Evolutionary conservation across 139 green algal genomes (phyloP), one percentile per base, ranked within the genome.

Genomic region (Chlamydomonas asymmetrica): DNA sequence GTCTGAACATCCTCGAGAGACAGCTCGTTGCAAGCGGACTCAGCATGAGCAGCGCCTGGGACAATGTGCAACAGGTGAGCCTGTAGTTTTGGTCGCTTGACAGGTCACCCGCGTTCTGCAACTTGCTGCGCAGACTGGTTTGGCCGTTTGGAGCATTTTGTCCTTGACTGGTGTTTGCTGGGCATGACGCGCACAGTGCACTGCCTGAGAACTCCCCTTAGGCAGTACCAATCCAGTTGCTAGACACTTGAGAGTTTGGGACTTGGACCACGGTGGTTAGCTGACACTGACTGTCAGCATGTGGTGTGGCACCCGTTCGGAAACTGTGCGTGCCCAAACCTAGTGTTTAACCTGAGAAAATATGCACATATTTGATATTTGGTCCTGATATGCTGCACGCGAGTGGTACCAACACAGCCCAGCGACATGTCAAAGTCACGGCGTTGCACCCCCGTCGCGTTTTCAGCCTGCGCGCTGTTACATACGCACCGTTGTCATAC

Each of bases 11-110:
- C n/a, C n/a, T n/a, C n/a, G n/a, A n/a, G n/a, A n/a, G n/a, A n/a
- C n/a, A n/a, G n/a, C n/a, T n/a, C n/a, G n/a, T n/a, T n/a, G n/a
- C n/a, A n/a, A n/a, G n/a, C n/a, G n/a, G n/a, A n/a, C n/a, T n/a
- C n/a, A n/a, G n/a, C n/a, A n/a, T n/a, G n/a, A n/a, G n/a, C n/a
- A 59, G 69, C 40, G 34, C 3, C 8, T 75, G 69, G 69, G 69
- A 75, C n/a, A 54, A 75, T 43, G 69, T 75, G 1, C 39, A 57
- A 39, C 69, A 75, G 69, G 69, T 66, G 49, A 18, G 45, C 13
- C 13, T 52, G 45, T 52, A 52, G 45, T 16, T 52, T n/a, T n/a
- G n/a, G n/a, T n/a, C n/a, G n/a, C n/a, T n/a, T n/a, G n/a, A n/a
- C n/a, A n/a, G n/a, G n/a, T n/a, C n/a, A n/a, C n/a, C n/a, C n/a